Evolutionary conservation across 2,329 filamentous ascomycete genomes (phyloP).

Genomic region (Fusarium anguioides): DNA sequence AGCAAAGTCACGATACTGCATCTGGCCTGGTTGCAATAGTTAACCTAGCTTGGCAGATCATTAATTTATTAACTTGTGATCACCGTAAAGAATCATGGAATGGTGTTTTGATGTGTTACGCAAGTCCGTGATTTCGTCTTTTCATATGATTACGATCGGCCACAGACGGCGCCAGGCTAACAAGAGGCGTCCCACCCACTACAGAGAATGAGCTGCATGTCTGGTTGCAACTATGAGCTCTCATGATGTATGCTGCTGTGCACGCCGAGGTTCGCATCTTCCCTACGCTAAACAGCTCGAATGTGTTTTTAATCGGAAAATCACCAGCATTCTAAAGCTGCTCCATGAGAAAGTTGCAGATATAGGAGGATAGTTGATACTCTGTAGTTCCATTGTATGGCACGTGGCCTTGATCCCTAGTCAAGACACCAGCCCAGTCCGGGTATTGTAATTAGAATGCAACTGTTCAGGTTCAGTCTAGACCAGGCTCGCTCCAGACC

Average conservation of each 20-base stretch:
- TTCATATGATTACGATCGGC: conserved; percentile 35
- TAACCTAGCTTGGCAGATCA: conserved; percentile 16
- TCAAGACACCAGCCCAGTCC: conserved; percentile 20
- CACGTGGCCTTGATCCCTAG: conserved; percentile 24
- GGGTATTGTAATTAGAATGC: conserved; percentile 23
- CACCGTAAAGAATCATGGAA: conserved; percentile 1
- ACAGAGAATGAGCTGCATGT: not conserved
- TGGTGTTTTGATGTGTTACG: not conserved
- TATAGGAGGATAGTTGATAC: conserved; percentile 11
- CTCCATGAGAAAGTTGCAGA: conserved; percentile 5
- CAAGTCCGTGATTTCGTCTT: conserved; percentile 4
- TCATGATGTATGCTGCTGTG: conserved; percentile 5
- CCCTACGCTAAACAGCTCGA: too few species aligned
- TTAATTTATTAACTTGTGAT: conserved; percentile 24
- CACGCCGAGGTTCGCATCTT: conserved; percentile 10
- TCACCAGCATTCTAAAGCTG: conserved; percentile 7
- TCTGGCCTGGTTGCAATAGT: conserved; percentile 10
- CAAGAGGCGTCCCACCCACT: conserved; percentile 7
- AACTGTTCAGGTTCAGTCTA: conserved; percentile 16
- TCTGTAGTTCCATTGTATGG: not conserved
- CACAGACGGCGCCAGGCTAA: conserved; percentile 9
- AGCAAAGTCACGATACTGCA: conserved; percentile 29
- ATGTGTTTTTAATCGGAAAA: not conserved
- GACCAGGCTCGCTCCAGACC: not conserved
- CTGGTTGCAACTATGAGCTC: not conserved